Percentiles rank a stretch among this genome's conserved stretches.
phyloP scores from a whole-genome alignment of 148 eudicot genomes.

The Silene uniflora region DNA sequence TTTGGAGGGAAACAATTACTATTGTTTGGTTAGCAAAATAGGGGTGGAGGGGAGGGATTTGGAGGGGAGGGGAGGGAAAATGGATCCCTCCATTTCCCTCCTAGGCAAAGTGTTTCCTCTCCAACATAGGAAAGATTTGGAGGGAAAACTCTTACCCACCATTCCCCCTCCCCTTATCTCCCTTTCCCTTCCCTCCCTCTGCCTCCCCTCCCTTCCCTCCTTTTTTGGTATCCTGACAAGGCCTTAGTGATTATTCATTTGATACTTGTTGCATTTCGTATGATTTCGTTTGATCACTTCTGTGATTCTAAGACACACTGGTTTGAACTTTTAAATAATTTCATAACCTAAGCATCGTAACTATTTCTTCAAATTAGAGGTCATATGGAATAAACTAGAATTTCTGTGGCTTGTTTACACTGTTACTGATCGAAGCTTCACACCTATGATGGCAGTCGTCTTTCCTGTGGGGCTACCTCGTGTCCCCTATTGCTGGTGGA shows the following conservation, averaged over 20 bases:
- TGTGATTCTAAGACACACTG: not conserved
- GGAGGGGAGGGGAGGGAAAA: too few relatives aligned
- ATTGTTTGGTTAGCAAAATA: too few relatives aligned
- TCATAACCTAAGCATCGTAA: not conserved
- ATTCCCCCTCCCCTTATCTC: too few relatives aligned
- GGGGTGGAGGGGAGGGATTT: too few relatives aligned
- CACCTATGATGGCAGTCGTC: constrained; percentile 71
- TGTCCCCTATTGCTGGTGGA: constrained; percentile 91
- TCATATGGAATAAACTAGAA: not conserved
- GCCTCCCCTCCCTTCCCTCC: too few relatives aligned
- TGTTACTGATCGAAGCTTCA: constrained; percentile 34
- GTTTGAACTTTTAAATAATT: not conserved
- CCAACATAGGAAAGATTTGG: too few relatives aligned
- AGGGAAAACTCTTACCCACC: too few relatives aligned
- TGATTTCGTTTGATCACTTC: not conserved
- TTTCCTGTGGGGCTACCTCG: constrained; percentile 91
- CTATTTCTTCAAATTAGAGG: not conserved
- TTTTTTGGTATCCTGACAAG: too few relatives aligned
- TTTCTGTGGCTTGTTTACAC: constrained; percentile 5
- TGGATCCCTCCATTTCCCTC: too few relatives aligned
- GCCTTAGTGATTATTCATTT: not conserved
- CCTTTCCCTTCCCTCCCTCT: too few relatives aligned
- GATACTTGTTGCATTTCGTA: not conserved
- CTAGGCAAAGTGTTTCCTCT: too few relatives aligned
- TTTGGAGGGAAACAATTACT: too few relatives aligned